phyloP scores from a whole-genome alignment of 2,329 filamentous ascomycete genomes.

The Teratosphaeria pseudoeucalypti region DNA sequence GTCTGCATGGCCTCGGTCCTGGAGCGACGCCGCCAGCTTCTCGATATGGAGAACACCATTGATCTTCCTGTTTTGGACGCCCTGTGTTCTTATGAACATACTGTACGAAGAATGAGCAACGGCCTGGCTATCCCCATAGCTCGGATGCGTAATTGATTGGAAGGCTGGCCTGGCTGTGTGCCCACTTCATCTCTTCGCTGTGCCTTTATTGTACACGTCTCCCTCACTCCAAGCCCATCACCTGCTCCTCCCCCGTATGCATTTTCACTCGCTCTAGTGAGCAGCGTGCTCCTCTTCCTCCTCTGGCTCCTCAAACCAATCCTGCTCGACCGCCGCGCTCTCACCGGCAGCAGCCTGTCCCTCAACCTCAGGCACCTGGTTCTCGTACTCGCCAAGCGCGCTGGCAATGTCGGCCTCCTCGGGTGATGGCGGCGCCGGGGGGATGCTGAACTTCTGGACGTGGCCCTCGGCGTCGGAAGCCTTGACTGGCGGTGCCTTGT shows the following conservation, averaged over 20 bases:
- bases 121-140: background rate
- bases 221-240: background rate
- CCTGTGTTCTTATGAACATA: background rate
- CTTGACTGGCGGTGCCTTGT: constrained; percentile 80
- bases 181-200: background rate
- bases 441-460: constrained; percentile 75
- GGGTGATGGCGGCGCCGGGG: constrained; percentile 74
- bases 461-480: constrained; percentile 73
- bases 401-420: constrained; percentile 89
- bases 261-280: background rate
- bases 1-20: background rate
- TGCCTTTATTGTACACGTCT: background rate
- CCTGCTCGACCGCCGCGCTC: constrained; percentile 50
- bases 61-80: background rate
- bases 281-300: constrained; percentile 16
- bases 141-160: background rate
- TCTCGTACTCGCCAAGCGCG: constrained; percentile 90
- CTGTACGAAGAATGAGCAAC: background rate
- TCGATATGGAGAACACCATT: background rate
- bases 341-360: constrained; percentile 61
- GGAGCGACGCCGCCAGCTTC: background rate
- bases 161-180: background rate
- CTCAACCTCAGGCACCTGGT: constrained; percentile 87
- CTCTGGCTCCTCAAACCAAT: constrained; percentile 46
- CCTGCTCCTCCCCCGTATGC: background rate